Evolutionary conservation across 164 flowering plant genomes (phyloP).

Genomic region (Chimonanthus salicifolius): DNA sequence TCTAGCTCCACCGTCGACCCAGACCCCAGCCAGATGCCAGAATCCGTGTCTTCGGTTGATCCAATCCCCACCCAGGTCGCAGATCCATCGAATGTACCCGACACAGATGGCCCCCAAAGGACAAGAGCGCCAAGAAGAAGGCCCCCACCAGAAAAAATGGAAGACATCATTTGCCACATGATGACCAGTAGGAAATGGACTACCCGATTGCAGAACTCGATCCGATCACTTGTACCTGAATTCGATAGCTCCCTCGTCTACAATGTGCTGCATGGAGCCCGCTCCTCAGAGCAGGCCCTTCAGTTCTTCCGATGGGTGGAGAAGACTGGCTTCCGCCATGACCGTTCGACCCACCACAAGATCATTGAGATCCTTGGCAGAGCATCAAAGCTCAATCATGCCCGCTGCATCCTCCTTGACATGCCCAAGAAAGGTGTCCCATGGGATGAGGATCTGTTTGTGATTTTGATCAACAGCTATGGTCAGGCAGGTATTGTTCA

Average conservation of each 20-base stretch:
- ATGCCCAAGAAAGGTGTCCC: slow-evolving; percentile 78
- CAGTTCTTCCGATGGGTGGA: slow-evolving; percentile 91
- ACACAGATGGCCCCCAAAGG: slow-evolving; percentile 2
- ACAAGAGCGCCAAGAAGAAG: slow-evolving; percentile 29
- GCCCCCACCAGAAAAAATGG: slow-evolving; percentile 51
- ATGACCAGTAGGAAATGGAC: slow-evolving; percentile 85
- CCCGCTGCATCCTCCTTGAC: slow-evolving; percentile 77
- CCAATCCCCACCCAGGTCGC: not conserved
- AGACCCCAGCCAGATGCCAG: not conserved
- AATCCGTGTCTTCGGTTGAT: not conserved
- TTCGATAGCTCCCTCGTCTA: slow-evolving; percentile 66
- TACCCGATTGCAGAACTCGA: slow-evolving; percentile 81
- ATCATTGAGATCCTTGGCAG: slow-evolving; percentile 69
- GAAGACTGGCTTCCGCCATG: slow-evolving; percentile 62
- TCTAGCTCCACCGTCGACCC: not conserved
- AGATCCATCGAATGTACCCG: not conserved
- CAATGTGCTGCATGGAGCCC: slow-evolving; percentile 61
- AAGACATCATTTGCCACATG: slow-evolving; percentile 69
- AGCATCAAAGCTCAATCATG: slow-evolving; percentile 72
- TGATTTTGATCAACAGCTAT: slow-evolving; percentile 64
- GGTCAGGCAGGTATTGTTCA: slow-evolving; percentile 91
- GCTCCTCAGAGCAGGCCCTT: slow-evolving; percentile 68
- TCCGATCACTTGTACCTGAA: slow-evolving; percentile 56
- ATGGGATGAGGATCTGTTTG: slow-evolving; percentile 86
- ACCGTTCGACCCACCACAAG: slow-evolving; percentile 50